Base-by-base conservation (phyloP, 345 rosid genomes). In the Kandelia obovata region DNA sequence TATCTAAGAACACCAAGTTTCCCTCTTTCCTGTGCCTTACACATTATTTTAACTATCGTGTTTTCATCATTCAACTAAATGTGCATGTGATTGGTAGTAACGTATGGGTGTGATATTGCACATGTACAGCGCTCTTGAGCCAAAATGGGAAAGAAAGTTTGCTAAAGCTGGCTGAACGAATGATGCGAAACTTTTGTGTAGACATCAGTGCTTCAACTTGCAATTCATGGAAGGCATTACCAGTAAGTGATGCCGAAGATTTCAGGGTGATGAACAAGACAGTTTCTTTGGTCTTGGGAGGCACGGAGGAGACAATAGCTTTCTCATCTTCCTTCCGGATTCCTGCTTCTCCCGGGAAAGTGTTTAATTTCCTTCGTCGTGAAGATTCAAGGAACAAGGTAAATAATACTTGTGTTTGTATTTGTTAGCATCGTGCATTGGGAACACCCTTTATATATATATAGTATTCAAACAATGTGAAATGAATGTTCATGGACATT, bases 321-420 rank as follows among this genome's bases (percentile, higher is more conserved):
- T 78, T 83, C 69, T 66, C 87, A 4, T 61, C 82, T 43, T 79
- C 89, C 7, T 7, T 79, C 30, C 43, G 53, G 69, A 73, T 82
- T 61, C 66, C 81, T 0, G 35, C 66, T 5, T 64, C 83, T 0
- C 82, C 74, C 0, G 67, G 47, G 43, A 61, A 32, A 34, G 57
- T 81, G 7, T 81, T 81, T 37, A 46, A 79, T 65, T 74, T 84
- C 55, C 82, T 84, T 46, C 62, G 73, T 1, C 25, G 72, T 3
- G 73, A 13, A 5, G 27, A 25, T 8, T 43, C 60, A 17, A 70
- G 87, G 67, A 39, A n/a, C 64, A 56, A 83, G 90, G 90, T 85
- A 79, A 4, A 28, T 11, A 7, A 10, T 27, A 19, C 19, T 39
- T 58, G 1, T 4, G 7, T 4, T 37, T 32, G 37, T 11, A 62